Evolutionary conservation across 345 rosid species (phyloP), one percentile per base, ranked within the genome.

Genomic region (Linum trigynum): DNA sequence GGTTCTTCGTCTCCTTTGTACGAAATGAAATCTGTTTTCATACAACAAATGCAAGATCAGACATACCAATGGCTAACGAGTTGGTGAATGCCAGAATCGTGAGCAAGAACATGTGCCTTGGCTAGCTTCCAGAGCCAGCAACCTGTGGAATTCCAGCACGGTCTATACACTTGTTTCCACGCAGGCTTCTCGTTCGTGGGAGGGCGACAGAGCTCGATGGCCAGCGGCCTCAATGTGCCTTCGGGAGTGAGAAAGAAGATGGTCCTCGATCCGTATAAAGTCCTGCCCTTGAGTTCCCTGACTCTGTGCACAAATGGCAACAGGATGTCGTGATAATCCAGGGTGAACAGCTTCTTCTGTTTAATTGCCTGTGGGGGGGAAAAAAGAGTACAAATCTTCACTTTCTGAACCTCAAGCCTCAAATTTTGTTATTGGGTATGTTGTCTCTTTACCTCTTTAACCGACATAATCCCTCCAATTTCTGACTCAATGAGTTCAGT

Each of bases 401-500:
- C 32, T 23, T 23, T 23, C 32, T 23, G 32, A 23, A 23, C 32
- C 32, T 23, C 32, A 23, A 23, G 32, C 32, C 32, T 23, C 32
- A 23, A 23, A 23, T 23, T 23, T 23, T 23, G 32, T 23, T 23
- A n/a, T 14, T 8, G 0, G 2, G 2, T 57, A 7, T 23, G 32
- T 23, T 23, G 32, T 23, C 32, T 23, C 32, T 8, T 61, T 40
- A 61, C 64, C 64, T 61, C 48, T 61, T 39, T 8, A 61, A 61
- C 45, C 8, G 35, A 11, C 17, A 16, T 15, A 11, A 56, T 56
- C 23, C 59, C 35, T n/a, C 59, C 51, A 7, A 56, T 45, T 45
- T 45, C 51, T 45, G 41, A 39, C 55, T 61, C 70, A 57, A 94
- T 87, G 80, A 90, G 97, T 65, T 94, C 90, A 61, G 87, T 92